A percentile compares a stretch with the other conserved stretches of the same genome.
Conservation (phyloP, 164 flowering plant species). For the Chloranthus sessilifolius region DNA sequence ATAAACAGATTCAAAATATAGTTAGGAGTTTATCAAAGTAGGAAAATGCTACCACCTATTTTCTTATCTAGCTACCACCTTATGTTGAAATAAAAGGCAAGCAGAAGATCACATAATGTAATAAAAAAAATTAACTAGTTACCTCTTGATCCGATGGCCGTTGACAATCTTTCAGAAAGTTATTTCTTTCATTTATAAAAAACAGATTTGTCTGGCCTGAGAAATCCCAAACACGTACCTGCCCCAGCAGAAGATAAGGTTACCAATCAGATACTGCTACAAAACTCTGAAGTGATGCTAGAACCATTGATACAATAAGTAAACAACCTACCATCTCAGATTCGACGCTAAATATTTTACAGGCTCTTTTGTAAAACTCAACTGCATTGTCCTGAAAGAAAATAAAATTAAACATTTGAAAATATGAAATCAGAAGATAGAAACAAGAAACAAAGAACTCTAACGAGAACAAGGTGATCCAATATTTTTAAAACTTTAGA, state of each 20-base stretch:
- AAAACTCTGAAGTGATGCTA: neutral
- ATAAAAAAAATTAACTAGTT: neutral
- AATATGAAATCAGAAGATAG: no score
- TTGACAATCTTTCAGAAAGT: conserved; percentile 22
- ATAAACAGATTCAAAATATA: no score
- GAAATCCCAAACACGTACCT: conserved; percentile 70
- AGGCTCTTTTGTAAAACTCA: conserved; percentile 84
- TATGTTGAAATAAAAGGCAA: neutral
- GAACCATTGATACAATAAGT: conserved; percentile 1
- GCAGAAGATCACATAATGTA: neutral
- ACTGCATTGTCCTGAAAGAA: conserved; percentile 65
- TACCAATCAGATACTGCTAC: conserved; percentile 3
- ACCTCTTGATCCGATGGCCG: conserved; percentile 45
- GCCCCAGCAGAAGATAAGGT: conserved; percentile 15
- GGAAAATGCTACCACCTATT: neutral
- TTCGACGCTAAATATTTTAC: conserved; percentile 80
- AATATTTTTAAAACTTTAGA: no score
- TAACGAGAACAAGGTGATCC: no score
- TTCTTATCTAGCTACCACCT: no score
- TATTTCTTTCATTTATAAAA: conserved; percentile 26
- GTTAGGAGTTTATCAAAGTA: neutral
- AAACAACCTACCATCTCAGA: conserved; percentile 46
- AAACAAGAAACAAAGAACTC: no score
- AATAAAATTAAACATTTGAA: neutral
- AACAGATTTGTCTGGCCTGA: conserved; percentile 49